Evolutionary conservation across 208 protist genomes (phyloP), one percentile per base, ranked within the genome.

Genomic region (Paratrypanosoma confusum): DNA sequence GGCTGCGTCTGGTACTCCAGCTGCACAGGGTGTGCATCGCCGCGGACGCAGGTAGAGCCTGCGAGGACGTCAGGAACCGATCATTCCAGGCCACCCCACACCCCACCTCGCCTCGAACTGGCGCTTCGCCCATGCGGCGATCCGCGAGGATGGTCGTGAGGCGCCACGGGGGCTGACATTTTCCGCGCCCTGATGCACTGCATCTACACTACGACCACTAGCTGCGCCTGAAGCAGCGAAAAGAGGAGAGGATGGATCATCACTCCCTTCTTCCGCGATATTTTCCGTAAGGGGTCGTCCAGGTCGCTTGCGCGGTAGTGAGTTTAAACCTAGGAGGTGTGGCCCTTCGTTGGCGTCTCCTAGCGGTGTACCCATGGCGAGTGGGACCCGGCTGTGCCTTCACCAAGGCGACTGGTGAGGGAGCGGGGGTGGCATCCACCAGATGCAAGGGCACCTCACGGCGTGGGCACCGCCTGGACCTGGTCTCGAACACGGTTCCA

Each of bases 391-490:
- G 50, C 21, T 42, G 13, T 65, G 58, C 38, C 0, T 39, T 25
- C 23, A 39, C 17, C 33, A 60, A 3, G 28, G 7, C 8, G 11
- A 38, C 33, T 33, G 25, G 28, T 23, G 36, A 10, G 17, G 18
- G 18, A 36, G 25, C 20, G 51, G 58, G 3, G 38, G n/a, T n/a
- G n/a, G n/a, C n/a, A n/a, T 45, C 8, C 1, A 51, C n/a, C 50
- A 60, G 38, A 38, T 65, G 26, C 58, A 65, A 20, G 57, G 58
- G 51, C 58, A 60, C 27, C 21, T 65, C n/a, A 65, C 58, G 8
- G 58, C 59, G 26, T 60, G 58, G 58, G 16, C 17, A 5, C n/a
- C 18, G 39, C 10, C 11, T 24, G 22, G 38, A 57, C 31, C 38
- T 31, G 21, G 34, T 35, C 17, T 7, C 41, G 6, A 60, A 41